Percentiles rank a stretch among this genome's conserved stretches.
These are phyloP conservation scores for Hypoxylon rubiginosum DNA, from an alignment of 2,329 filamentous ascomycete species.

Conservation along the genomic window DNA sequence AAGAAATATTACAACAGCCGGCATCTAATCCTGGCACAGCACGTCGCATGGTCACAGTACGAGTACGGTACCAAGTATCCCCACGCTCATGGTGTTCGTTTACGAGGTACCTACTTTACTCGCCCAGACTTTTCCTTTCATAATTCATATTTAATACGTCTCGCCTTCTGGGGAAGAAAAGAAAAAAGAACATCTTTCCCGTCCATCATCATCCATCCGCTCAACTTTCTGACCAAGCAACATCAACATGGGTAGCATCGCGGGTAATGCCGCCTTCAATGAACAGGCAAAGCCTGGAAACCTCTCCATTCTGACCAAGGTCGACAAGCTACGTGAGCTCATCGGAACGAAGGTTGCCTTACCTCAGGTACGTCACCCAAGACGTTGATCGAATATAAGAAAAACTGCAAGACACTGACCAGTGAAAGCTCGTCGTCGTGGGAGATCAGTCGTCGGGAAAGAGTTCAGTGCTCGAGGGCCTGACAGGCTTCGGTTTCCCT, in stretches of 20 bases:
- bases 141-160: neutral
- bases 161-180: neutral
- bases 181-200: neutral
- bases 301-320: conserved; percentile 46
- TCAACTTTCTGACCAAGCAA: conserved; percentile 6
- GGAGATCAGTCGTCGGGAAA: conserved; percentile 90
- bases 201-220: neutral
- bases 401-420: conserved; percentile 55
- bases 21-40: neutral
- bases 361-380: conserved; percentile 46
- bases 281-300: conserved; percentile 42
- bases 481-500: conserved; percentile 65
- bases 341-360: conserved; percentile 54
- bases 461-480: conserved; percentile 82
- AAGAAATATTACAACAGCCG: neutral
- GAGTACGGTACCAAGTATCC: neutral
- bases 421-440: conserved; percentile 77
- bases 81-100: neutral
- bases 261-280: neutral
- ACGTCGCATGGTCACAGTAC: neutral
- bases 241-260: conserved; percentile 29
- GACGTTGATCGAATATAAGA: conserved; percentile 37
- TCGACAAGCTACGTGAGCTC: conserved; percentile 60
- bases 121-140: neutral
- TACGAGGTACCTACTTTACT: neutral